Conservation (phyloP, 495 filamentous ascomycete genomes). For the Jackrogersella multiformis region DNA sequence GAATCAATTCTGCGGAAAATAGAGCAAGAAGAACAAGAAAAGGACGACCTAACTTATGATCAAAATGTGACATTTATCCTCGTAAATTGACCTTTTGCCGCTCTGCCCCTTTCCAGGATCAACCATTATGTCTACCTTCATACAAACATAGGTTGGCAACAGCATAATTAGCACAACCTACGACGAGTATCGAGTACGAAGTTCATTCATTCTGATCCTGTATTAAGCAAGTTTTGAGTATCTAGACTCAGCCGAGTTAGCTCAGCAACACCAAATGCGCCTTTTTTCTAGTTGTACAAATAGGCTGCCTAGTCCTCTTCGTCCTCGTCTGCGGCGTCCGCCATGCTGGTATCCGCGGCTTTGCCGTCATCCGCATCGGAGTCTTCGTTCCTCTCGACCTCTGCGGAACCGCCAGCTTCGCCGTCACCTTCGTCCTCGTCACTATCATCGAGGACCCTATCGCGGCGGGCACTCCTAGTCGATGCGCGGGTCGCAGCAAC, state of each 20-base stretch:
- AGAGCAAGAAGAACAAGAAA: too few relatives aligned
- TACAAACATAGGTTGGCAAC: too few relatives aligned
- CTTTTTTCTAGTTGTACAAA: constrained; percentile 31
- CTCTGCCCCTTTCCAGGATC: too few relatives aligned
- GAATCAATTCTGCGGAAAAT: too few relatives aligned
- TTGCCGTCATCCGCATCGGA: constrained; percentile 39
- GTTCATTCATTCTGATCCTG: constrained; percentile 9
- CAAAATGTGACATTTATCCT: too few relatives aligned
- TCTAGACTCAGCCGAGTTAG: background rate
- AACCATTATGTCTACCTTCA: too few relatives aligned
- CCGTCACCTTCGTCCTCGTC: constrained; percentile 60
- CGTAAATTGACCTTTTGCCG: too few relatives aligned
- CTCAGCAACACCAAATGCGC: background rate
- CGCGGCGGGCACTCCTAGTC: constrained; percentile 49
- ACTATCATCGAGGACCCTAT: constrained; percentile 57
- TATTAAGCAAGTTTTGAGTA: background rate
- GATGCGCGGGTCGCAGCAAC: constrained; percentile 43
- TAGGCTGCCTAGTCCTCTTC: constrained; percentile 46
- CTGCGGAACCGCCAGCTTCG: constrained; percentile 35
- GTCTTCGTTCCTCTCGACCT: constrained; percentile 34
- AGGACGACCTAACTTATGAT: too few relatives aligned
- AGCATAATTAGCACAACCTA: too few relatives aligned
- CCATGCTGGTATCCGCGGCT: constrained; percentile 49
- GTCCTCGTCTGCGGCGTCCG: constrained; percentile 47
- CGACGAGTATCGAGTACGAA: too few relatives aligned